Base-by-base conservation (phyloP, 352 stramenopile species). In the Phytopythium ostracodes region DNA sequence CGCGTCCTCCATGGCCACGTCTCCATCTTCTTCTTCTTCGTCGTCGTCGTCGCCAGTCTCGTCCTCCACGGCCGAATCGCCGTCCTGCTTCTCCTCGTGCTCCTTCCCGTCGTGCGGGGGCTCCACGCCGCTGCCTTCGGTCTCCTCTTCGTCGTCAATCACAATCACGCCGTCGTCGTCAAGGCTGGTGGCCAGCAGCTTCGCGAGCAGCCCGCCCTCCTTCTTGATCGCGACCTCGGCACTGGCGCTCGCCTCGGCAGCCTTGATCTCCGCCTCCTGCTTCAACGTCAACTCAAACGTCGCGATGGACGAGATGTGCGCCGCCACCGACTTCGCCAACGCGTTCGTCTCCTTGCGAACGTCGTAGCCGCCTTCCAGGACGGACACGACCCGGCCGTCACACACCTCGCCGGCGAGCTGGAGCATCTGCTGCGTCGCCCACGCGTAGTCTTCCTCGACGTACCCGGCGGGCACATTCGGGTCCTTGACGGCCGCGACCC, bases 281-380 rank as follows among this genome's bases (percentile, higher is more conserved):
- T 63, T 62, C 18, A 56, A 66, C 15, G 72, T 69, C 63, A 78
- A 56, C 49, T 90, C 83, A 57, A 87, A 92, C 11, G 65, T 64
- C 25, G 81, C 83, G 55, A 94, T 91, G 15, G 86, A 82, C 24
- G 74, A 69, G 38, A 94, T 84, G 63, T 94, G 86, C 7, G 86
- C 84, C 4, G 79, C 83, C 6, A 92, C 82, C 15, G 86, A 94
- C 65, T 89, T 89, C 58, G 86, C 86, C 44, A 95, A 63, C 60
- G 84, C 88, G 57, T 92, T 93, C 9, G 86, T 95, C 63, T 92
- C 82, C 42, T 76, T 76, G 35, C 79, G 82, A 38, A 93, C 83
- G 38, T 93, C 84, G 67, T 94, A 96, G 25, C 87, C 87, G 33
- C 87, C 87, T 58, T 96, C 87, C n/a, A 96, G 66, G 43, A 96